These are phyloP conservation scores for Mitragyna speciosa DNA, from an alignment of 257 asterid genomes.

Conservation along the genomic window DNA sequence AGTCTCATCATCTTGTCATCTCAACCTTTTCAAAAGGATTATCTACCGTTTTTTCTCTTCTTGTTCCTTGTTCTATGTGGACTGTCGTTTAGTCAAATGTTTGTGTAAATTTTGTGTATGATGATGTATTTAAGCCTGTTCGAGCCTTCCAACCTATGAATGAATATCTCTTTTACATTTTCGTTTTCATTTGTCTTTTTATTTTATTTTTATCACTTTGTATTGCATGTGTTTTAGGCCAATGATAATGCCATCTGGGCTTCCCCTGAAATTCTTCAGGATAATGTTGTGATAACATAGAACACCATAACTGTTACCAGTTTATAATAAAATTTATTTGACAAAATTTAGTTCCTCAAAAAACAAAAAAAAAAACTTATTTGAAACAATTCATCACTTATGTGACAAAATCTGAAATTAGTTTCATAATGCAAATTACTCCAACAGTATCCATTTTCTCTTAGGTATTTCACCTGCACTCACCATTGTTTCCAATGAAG, in stretches of 20 bases:
- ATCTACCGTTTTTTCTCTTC: not conserved
- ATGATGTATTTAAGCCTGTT: constrained; percentile 18
- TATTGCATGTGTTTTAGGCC: not conserved
- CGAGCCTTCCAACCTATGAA: constrained; percentile 10
- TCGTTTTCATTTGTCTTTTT: not conserved
- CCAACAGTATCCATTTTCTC: no score
- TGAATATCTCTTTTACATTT: constrained; percentile 10
- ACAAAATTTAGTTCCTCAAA: no score
- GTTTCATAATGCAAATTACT: no score
- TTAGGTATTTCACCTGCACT: no score
- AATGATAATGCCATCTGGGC: not conserved
- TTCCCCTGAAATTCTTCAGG: not conserved
- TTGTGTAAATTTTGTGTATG: constrained; percentile 42
- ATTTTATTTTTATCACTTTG: not conserved
- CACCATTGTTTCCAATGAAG: no score
- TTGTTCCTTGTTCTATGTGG: constrained; percentile 1
- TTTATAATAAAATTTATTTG: no score
- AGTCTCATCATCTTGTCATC: not conserved
- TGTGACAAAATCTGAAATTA: no score
- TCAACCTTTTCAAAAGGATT: not conserved
- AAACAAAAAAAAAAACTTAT: no score
- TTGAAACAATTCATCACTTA: no score
- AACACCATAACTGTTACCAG: no score
- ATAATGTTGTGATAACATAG: no score
- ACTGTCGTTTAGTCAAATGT: constrained; percentile 2